Evolutionary conservation across 176 grass and related monocot species (phyloP).

Genomic region (Musa acuminata): DNA sequence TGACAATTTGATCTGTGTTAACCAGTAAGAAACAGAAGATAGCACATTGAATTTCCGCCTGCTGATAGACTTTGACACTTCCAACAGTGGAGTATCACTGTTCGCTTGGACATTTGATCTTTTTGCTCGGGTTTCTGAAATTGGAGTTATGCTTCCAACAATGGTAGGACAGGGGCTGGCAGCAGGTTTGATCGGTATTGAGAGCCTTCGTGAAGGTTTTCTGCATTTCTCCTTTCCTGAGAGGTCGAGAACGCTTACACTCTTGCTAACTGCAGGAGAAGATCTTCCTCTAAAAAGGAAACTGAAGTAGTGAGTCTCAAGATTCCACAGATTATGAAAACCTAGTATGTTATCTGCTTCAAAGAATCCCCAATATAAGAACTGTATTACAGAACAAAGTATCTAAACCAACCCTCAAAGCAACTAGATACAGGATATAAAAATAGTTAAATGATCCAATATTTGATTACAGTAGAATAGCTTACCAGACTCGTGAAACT

Average conservation of each 20-base stretch:
- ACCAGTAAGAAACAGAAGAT: slow-evolving; percentile 87
- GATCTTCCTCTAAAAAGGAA: slow-evolving; percentile 39
- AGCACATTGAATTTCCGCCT: slow-evolving; percentile 72
- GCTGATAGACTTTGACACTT: slow-evolving; percentile 49
- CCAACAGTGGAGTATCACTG: slow-evolving; percentile 55
- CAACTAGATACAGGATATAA: no score
- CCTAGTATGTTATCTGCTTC: neutral
- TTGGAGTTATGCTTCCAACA: slow-evolving; percentile 39
- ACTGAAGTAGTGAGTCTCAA: neutral
- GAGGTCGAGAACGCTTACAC: slow-evolving; percentile 55
- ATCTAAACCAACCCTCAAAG: no score
- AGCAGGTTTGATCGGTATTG: slow-evolving; percentile 54
- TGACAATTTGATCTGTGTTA: slow-evolving; percentile 84
- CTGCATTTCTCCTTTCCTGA: slow-evolving; percentile 39
- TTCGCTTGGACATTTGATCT: slow-evolving; percentile 29
- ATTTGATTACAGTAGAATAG: no score
- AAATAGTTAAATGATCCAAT: no score
- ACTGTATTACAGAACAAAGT: neutral
- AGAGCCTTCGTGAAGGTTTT: slow-evolving; percentile 69
- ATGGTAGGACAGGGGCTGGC: slow-evolving; percentile 35
- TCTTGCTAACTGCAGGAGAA: slow-evolving; percentile 58
- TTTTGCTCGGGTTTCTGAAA: slow-evolving; percentile 32
- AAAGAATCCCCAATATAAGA: neutral
- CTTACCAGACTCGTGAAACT: neutral
- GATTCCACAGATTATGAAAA: neutral